Conservation (phyloP, 2,329 filamentous ascomycete genomes). For the Sarocladium oryzae region DNA sequence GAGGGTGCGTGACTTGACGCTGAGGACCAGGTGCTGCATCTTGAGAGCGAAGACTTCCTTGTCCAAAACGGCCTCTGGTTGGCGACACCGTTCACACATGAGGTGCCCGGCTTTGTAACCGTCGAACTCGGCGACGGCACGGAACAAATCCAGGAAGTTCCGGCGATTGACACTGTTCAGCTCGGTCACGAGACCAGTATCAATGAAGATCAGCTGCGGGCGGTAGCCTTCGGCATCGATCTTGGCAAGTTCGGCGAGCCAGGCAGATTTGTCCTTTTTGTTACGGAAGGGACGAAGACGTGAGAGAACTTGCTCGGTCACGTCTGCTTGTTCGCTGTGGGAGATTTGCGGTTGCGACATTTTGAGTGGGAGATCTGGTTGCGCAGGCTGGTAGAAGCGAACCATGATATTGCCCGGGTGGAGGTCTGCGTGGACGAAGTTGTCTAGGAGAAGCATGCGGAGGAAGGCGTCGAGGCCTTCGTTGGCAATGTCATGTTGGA, state of each 20-base stretch:
- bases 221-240: constrained; percentile 85
- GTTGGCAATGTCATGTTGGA: constrained; percentile 88
- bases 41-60: constrained; percentile 86
- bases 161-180: constrained; percentile 77
- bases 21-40: constrained; percentile 93
- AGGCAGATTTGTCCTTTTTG: constrained; percentile 57
- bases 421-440: constrained; percentile 93
- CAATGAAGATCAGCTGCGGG: constrained; percentile 94
- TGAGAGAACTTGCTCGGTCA: constrained; percentile 79
- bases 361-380: constrained; percentile 51
- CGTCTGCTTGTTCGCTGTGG: constrained; percentile 55
- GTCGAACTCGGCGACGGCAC: constrained; percentile 91
- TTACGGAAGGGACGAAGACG: constrained; percentile 68
- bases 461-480: constrained; percentile 94
- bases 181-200: constrained; percentile 91
- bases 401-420: constrained; percentile 99
- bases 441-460: constrained; percentile 93
- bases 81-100: constrained; percentile 93
- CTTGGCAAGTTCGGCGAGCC: constrained; percentile 66
- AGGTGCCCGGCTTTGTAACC: constrained; percentile 90
- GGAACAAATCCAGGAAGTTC: constrained; percentile 95
- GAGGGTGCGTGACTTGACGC: constrained; percentile 84
- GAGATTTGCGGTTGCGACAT: constrained; percentile 25
- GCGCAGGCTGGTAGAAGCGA: constrained; percentile 82
- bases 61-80: constrained; percentile 84